These are phyloP conservation scores for Colletotrichum australisinense DNA, from an alignment of 2,329 filamentous ascomycete species.

Conservation along the genomic window DNA sequence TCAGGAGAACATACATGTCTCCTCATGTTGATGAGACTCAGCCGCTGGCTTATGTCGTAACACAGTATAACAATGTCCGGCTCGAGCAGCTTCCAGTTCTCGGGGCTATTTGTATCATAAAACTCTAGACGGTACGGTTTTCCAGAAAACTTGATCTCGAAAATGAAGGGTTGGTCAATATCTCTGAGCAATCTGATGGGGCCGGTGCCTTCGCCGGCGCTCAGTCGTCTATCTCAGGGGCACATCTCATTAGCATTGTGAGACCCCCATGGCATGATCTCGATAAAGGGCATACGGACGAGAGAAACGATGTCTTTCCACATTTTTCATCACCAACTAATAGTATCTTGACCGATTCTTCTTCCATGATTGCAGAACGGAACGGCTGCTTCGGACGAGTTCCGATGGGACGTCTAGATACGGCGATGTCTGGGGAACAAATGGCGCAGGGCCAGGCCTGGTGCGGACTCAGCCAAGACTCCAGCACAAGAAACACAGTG, in stretches of 20 bases:
- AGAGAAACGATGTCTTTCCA: conserved; percentile 72
- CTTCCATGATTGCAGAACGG: conserved; percentile 52
- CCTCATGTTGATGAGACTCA: conserved; percentile 69
- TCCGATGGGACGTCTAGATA: conserved; percentile 21
- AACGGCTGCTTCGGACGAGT: not conserved
- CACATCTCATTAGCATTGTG: conserved; percentile 7
- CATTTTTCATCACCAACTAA: conserved; percentile 69
- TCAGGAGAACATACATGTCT: conserved; percentile 56
- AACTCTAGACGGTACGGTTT: conserved; percentile 66
- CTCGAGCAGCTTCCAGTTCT: conserved; percentile 67
- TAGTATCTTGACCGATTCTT: conserved; percentile 62
- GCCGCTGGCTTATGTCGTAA: conserved; percentile 70
- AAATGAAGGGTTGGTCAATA: conserved; percentile 70
- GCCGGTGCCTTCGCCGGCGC: conserved; percentile 53
- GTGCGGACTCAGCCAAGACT: not conserved
- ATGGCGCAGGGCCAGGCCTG: conserved; percentile 31
- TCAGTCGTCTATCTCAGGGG: conserved; percentile 59
- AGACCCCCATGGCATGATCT: not conserved
- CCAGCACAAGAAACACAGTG: not conserved
- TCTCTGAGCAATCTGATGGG: conserved; percentile 65
- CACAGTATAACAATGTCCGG: conserved; percentile 70
- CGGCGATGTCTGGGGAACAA: conserved; percentile 26
- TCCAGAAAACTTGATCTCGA: conserved; percentile 59
- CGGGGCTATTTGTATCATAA: conserved; percentile 68
- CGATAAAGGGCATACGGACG: conserved; percentile 56